Evolutionary conservation across 1,284 basidiomycete genomes (phyloP), one percentile per base, ranked within the genome.

Genomic region (Ustilago shanxiensis): DNA sequence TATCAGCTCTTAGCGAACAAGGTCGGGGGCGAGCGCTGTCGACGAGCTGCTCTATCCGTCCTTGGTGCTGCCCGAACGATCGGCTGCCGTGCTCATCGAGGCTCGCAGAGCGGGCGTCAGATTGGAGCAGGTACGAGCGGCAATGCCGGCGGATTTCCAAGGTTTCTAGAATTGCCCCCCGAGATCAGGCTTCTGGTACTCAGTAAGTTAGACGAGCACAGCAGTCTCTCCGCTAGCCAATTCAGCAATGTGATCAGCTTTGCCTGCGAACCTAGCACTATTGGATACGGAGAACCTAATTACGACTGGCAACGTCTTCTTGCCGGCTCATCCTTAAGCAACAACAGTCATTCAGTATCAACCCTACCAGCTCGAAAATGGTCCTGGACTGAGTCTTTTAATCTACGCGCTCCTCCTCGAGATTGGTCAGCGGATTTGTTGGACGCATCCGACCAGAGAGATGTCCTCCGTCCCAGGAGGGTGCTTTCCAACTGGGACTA

Each of bases 361-460:
- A 63, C 70, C 18, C 37, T 71, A 1, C 73, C 73, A 1, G 64
- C 60, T 18, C 45, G 28, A 28, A 49, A 3, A 11, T 76, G 73
- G 73, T 65, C 60, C 2, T 76, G 73, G 73, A 14, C 2, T 8
- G 65, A 71, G 20, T 76, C 68, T 49, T 76, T 76, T 14, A n/a
- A 14, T 3, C 20, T 24, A 8, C 65, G 68, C 2, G 64, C 68
- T 6, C 44, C 68, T 13, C 68, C 68, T 24, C 60, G 73, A 14
- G 68, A 76, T 24, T 76, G 73, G 73, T 9, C 11, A 2, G 68
- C 68, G 10, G 67, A 71, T 11, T 14, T 20, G 2, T 37, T 63
- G 31, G 64, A 75, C n/a, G 49, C 57, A 24, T 18, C 29, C 2
- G 39, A 57, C 14, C 20, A 41, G 16, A n/a, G 14, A 13, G 18